Base-by-base conservation (phyloP, 2,329 filamentous ascomycete genomes). In the Niveomyces coronatus region DNA sequence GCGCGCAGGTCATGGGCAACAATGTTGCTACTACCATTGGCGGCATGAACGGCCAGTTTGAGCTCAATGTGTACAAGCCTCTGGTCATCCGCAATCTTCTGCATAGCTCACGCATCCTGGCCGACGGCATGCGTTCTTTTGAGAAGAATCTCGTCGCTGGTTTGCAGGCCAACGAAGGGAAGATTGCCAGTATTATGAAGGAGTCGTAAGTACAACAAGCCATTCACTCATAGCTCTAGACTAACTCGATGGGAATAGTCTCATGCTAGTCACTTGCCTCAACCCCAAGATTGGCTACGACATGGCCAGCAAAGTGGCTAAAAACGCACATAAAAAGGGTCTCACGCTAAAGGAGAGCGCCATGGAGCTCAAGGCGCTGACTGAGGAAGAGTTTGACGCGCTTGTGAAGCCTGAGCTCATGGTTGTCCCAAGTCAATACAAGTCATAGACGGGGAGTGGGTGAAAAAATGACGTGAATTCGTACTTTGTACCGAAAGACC, bases 251-350 rank as follows among this genome's bases (percentile, higher is more conserved):
- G 33, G 20, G 4, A n/a, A 18, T 49, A 94, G 86, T 57, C 74
- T 98, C 53, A 98, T 98, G 91, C 76, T 96, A 49, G 91, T 96
- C 24, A 98, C 91, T 48, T 95, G 89, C 72, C 73, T 96, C 46
- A 95, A 95, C 74, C 87, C 88, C 50, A 85, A 94, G 63, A 95
- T 96, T 57, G 89, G 88, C 44, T 94, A 95, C 64, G 88, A 95
- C 60, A 93, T 93, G 85, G 88, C 88, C 37, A 87, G 81, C 64
- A 94, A 94, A 71, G 88, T 94, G 17, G 88, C 88, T 55, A 95
- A 95, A 80, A 93, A 98, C 57, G 91, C 91, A 13, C 91, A 98
- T 71, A 95, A 95, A 77, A 96, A 96, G 77, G 87, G 87, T 23
- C 66, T 89, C 36, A 95, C 87, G 17, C 75, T 98, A 42, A 95